Evolutionary conservation across 2,329 filamentous ascomycete species (phyloP).

Genomic region (Exophiala sp.): DNA sequence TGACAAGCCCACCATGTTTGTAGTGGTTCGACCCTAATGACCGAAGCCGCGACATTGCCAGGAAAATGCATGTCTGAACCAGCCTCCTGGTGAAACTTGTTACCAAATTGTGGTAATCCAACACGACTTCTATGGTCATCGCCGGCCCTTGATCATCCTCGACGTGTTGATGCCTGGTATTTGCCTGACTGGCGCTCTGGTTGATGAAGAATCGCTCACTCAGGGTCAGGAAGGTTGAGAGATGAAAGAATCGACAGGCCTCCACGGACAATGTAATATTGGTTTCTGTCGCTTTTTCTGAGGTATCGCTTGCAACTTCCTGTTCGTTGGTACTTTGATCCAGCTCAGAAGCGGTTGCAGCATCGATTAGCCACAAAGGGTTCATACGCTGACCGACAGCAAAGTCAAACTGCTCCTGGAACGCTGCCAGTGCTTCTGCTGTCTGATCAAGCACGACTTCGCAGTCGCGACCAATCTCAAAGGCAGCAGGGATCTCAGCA

Average conservation of each 20-base stretch:
- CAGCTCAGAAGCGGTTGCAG: slow-evolving; percentile 20
- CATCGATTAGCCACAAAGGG: slow-evolving; percentile 59
- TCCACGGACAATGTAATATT: neutral
- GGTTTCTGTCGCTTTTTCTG: neutral
- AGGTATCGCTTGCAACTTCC: slow-evolving; percentile 2
- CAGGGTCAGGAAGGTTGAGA: slow-evolving; percentile 60
- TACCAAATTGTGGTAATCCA: slow-evolving; percentile 68
- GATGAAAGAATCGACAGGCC: slow-evolving; percentile 50
- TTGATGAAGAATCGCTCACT: slow-evolving; percentile 73
- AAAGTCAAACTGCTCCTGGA: slow-evolving; percentile 63
- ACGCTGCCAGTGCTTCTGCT: slow-evolving; percentile 62
- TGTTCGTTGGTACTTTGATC: slow-evolving; percentile 9
- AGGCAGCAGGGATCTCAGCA: slow-evolving; percentile 65
- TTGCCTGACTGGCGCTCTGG: slow-evolving; percentile 50
- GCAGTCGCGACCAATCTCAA: slow-evolving; percentile 67
- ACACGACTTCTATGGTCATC: slow-evolving; percentile 70
- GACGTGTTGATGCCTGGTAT: slow-evolving; percentile 65
- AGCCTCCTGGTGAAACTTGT: slow-evolving; percentile 67
- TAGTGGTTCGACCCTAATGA: slow-evolving; percentile 39
- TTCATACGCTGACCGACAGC: slow-evolving; percentile 52
- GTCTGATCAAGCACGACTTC: slow-evolving; percentile 63
- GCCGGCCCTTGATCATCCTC: slow-evolving; percentile 57
- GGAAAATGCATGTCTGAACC: slow-evolving; percentile 65
- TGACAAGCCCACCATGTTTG: slow-evolving; percentile 37
- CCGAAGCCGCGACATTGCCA: slow-evolving; percentile 66